Conservation (phyloP, 345 rosid genomes). For the Jatropha curcas region DNA sequence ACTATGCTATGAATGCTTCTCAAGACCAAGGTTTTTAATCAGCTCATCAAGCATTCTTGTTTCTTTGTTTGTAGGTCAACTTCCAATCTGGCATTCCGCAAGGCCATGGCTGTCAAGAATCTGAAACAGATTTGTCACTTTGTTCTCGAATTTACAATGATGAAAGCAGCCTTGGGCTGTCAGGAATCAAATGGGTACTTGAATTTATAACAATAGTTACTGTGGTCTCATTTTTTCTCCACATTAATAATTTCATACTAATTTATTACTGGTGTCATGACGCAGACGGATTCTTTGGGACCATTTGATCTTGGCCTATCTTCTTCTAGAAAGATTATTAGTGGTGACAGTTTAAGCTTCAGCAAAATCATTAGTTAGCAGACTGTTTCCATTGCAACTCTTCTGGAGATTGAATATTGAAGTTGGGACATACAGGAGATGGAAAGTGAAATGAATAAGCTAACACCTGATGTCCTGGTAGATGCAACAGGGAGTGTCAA, state of each 20-base stretch:
- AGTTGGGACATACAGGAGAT: slow-evolving; percentile 11
- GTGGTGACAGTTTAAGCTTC: slow-evolving; percentile 44
- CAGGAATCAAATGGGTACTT: slow-evolving; percentile 90
- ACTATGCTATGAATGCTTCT: neutral
- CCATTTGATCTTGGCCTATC: slow-evolving; percentile 82
- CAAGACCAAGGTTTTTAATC: neutral
- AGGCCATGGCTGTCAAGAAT: slow-evolving; percentile 38
- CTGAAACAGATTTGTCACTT: slow-evolving; percentile 44
- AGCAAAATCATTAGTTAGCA: slow-evolving; percentile 35
- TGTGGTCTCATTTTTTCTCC: neutral
- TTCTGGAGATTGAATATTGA: neutral
- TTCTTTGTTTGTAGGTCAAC: slow-evolving; percentile 38
- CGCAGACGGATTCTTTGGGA: slow-evolving; percentile 79
- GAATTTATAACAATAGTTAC: neutral
- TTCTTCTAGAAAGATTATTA: slow-evolving; percentile 47
- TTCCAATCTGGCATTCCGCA: slow-evolving; percentile 34
- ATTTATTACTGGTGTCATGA: slow-evolving; percentile 7
- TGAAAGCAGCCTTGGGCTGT: slow-evolving; percentile 85
- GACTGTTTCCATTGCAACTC: neutral
- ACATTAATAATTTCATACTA: neutral
- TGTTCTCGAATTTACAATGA: slow-evolving; percentile 44
- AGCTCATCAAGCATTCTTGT: neutral
- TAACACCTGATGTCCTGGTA: neutral
- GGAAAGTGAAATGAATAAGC: slow-evolving; percentile 6
- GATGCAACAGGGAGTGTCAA: neutral